Percentiles rank a stretch among this genome's conserved stretches.
Evolutionary conservation across 2,329 filamentous ascomycete genomes (phyloP).

Genomic region (Juglanconis sp.): DNA sequence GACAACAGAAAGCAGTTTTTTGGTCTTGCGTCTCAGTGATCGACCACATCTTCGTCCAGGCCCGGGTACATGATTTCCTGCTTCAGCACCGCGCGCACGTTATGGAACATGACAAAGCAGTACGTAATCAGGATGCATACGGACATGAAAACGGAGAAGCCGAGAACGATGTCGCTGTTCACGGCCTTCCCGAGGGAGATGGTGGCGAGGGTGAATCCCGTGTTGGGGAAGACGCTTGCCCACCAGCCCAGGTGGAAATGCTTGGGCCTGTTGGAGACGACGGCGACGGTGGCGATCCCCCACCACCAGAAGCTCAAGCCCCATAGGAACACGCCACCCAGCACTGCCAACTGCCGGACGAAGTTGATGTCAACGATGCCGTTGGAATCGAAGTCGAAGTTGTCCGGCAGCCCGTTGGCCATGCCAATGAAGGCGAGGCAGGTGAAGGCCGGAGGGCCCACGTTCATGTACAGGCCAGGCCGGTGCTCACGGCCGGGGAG

Average conservation of each 20-base stretch:
- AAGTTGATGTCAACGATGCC: constrained; percentile 41
- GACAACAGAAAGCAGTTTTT: background rate
- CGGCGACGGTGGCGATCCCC: constrained; percentile 45
- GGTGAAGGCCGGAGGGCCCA: constrained; percentile 72
- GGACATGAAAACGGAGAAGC: constrained; percentile 49
- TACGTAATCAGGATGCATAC: constrained; percentile 40
- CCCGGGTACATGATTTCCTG: constrained; percentile 56
- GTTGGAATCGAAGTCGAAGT: constrained; percentile 40
- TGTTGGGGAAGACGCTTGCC: constrained; percentile 62
- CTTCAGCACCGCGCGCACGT: constrained; percentile 45
- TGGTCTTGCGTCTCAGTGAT: constrained; percentile 32
- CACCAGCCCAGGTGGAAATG: constrained; percentile 62
- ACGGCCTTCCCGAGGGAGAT: constrained; percentile 52
- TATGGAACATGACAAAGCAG: constrained; percentile 40
- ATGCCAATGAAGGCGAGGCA: constrained; percentile 68
- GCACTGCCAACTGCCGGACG: constrained; percentile 44
- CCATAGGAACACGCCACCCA: constrained; percentile 38
- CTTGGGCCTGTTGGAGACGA: constrained; percentile 42
- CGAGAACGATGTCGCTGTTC: constrained; percentile 40
- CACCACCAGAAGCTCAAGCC: constrained; percentile 44
- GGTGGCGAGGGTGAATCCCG: constrained; percentile 55
- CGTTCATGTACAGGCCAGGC: constrained; percentile 71
- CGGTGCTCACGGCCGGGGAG: constrained; percentile 62
- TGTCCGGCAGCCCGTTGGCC: constrained; percentile 51
- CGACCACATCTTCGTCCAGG: constrained; percentile 51